Evolutionary conservation across 2,329 filamentous ascomycete genomes (phyloP).

Genomic region (Colletotrichum brevisporum): DNA sequence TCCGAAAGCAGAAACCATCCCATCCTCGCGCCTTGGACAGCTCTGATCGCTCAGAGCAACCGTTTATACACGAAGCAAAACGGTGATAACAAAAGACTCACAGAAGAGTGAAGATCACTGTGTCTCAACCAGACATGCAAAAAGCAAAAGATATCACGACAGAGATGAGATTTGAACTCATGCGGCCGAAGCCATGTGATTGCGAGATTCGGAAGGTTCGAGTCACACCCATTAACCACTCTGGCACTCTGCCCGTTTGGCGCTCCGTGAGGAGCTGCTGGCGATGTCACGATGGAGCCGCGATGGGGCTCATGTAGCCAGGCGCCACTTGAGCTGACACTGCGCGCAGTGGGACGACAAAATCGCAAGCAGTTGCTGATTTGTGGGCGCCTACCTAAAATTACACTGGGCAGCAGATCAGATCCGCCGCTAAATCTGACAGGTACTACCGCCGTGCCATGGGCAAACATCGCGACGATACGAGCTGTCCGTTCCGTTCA

Average conservation of each 20-base stretch:
- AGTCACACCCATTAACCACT: slow-evolving; percentile 38
- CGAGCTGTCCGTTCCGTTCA: slow-evolving; percentile 7
- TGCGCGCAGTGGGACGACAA: not conserved
- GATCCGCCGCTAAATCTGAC: slow-evolving; percentile 36
- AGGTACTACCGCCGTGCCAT: slow-evolving; percentile 19
- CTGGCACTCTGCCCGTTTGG: slow-evolving; percentile 29
- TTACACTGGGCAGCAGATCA: slow-evolving; percentile 27
- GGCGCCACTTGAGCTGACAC: not conserved
- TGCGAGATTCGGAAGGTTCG: slow-evolving; percentile 16
- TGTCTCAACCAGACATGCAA: not conserved
- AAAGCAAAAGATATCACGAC: slow-evolving; percentile 13
- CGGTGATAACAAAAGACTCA: not conserved
- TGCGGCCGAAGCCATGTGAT: slow-evolving; percentile 36
- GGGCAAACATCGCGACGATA: slow-evolving; percentile 3
- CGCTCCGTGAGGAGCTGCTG: too few relatives aligned
- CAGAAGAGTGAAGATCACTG: not conserved
- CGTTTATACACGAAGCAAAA: not conserved
- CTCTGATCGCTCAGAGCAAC: too few relatives aligned
- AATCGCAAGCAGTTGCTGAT: slow-evolving; percentile 1
- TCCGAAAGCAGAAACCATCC: not conserved
- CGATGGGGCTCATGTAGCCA: not conserved
- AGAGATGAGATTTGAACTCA: slow-evolving; percentile 37
- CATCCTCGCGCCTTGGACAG: too few relatives aligned
- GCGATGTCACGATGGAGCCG: not conserved
- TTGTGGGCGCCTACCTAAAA: slow-evolving; percentile 33